Conservation (phyloP, 768 basidiomycete genomes). For the Tylopilus subfusipes region DNA sequence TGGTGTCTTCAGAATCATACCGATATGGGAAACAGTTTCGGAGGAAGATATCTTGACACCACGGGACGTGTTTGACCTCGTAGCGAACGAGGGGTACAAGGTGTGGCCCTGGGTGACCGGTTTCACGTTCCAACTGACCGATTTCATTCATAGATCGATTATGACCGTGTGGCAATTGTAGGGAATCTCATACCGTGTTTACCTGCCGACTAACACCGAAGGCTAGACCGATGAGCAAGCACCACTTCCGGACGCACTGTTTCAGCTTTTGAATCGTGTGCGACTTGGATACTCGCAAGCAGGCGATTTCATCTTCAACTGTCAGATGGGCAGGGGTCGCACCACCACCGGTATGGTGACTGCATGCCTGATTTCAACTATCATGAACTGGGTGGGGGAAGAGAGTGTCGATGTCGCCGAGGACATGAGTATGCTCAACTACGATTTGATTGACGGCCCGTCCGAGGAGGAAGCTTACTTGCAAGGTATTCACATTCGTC, state of each 20-base stretch:
- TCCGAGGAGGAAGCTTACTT: conserved; percentile 88
- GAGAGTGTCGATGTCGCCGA: conserved; percentile 38
- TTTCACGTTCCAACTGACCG: conserved; percentile 2
- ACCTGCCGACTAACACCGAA: conserved; percentile 4
- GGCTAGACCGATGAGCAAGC: conserved; percentile 95
- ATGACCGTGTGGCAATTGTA: conserved; percentile 87
- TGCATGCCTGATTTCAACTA: conserved; percentile 80
- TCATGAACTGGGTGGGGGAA: conserved; percentile 53
- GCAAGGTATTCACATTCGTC: conserved; percentile 50
- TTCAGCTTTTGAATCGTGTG: conserved; percentile 73
- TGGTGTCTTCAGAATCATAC: conserved; percentile 85
- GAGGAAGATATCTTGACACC: conserved; percentile 87
- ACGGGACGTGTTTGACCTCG: conserved; percentile 72
- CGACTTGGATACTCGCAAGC: conserved; percentile 51
- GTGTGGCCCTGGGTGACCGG: conserved; percentile 23
- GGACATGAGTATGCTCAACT: conserved; percentile 40
- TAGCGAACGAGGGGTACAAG: conserved; percentile 72
- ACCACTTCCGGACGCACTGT: conserved; percentile 83
- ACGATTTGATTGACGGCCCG: conserved; percentile 74
- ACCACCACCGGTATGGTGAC: conserved; percentile 98
- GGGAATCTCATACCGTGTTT: conserved; percentile 22
- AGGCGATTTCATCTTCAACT: conserved; percentile 90
- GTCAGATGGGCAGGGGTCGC: conserved; percentile 90
- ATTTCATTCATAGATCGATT: conserved; percentile 58
- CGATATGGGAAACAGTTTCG: conserved; percentile 88